Percentiles rank a stretch among this genome's conserved stretches.
These are phyloP conservation scores for Trichoderma sp. DNA, from an alignment of 2,329 filamentous ascomycete genomes.

Conservation along the genomic window DNA sequence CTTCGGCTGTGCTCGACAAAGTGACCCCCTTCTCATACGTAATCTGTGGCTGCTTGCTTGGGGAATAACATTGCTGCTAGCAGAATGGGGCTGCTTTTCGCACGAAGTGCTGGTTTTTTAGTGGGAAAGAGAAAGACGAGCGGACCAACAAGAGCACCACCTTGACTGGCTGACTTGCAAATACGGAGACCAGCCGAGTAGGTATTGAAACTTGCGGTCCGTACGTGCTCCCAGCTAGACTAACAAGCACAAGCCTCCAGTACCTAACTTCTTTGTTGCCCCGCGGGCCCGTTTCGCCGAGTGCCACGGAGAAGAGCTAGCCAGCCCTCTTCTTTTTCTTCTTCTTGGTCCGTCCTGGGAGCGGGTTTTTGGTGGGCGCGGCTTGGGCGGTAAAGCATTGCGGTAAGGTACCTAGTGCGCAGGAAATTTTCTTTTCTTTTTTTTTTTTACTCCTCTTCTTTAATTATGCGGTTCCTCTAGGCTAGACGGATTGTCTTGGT, in stretches of 20 bases:
- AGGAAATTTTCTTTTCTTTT: neutral
- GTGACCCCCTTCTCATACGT: neutral
- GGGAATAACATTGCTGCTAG: neutral
- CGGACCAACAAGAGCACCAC: neutral
- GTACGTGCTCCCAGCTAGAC: neutral
- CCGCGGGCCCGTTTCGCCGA: conserved; percentile 2
- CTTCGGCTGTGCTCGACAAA: neutral
- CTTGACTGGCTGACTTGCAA: neutral
- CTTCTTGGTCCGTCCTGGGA: neutral
- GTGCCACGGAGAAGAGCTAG: neutral
- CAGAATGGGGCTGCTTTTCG: neutral
- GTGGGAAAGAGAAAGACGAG: neutral
- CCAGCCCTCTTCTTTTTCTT: neutral
- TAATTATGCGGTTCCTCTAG: neutral
- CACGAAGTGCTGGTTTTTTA: neutral
- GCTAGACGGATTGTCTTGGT: neutral
- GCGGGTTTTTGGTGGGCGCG: conserved; percentile 1
- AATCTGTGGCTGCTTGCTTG: neutral
- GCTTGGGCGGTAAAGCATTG: conserved; percentile 14
- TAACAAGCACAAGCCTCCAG: neutral
- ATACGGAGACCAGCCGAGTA: neutral
- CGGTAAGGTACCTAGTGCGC: neutral
- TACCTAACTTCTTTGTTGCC: neutral
- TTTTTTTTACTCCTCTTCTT: neutral
- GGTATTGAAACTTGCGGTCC: neutral